Conservation (phyloP, 75 land plant species). For the Adiantum capillusveneris region DNA sequence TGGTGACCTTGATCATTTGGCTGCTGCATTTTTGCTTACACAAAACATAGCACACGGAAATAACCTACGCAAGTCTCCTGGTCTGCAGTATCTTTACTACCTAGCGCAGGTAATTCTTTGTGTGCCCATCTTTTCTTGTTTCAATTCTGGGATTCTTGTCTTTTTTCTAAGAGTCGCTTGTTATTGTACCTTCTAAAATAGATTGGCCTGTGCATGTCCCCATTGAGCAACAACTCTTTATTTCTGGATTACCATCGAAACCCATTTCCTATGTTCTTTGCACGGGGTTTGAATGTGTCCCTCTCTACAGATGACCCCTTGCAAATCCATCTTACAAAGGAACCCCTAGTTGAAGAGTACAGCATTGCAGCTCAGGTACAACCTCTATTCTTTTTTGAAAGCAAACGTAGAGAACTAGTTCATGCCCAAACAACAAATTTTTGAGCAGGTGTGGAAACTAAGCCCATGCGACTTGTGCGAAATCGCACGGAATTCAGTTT, state of each 20-base stretch:
- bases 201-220: constrained; percentile 99
- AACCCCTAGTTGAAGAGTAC: constrained; percentile 95
- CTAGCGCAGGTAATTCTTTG: constrained; percentile 63
- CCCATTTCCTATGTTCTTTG: constrained; percentile 92
- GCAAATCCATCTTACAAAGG: constrained; percentile 98
- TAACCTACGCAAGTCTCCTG: constrained; percentile 93
- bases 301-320: constrained; percentile 99
- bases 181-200: constrained; percentile 17
- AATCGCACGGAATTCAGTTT: constrained; percentile 90
- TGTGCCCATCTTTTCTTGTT: background rate
- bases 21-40: constrained; percentile 76
- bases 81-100: constrained; percentile 91
- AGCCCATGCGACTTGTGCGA: constrained; percentile 90
- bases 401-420: background rate
- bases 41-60: constrained; percentile 96
- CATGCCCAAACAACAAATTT: background rate
- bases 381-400: background rate
- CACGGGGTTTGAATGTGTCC: constrained; percentile 90
- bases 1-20: constrained; percentile 96
- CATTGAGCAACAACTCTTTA: constrained; percentile 93
- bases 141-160: background rate
- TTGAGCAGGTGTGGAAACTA: constrained; percentile 77
- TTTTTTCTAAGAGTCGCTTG: background rate
- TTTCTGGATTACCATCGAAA: constrained; percentile 95
- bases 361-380: constrained; percentile 92